A percentile compares a stretch with the other conserved stretches of the same genome.
Evolutionary conservation across 1,284 basidiomycete species (phyloP).

Genomic region (Anthracocystis walkeri): DNA sequence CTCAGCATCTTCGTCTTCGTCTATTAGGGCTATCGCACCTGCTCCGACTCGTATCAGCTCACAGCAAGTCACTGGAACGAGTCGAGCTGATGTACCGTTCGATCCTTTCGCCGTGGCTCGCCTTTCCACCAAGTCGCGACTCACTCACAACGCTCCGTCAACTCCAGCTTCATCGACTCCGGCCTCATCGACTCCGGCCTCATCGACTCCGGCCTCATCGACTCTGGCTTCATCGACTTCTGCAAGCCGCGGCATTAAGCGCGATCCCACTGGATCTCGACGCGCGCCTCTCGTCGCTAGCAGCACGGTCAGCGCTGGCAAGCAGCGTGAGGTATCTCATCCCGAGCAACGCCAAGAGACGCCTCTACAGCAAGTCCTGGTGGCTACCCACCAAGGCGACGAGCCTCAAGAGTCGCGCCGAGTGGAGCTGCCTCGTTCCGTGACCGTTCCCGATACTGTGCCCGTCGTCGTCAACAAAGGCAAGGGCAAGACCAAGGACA

Average conservation of each 20-base stretch:
- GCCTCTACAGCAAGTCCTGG: not conserved
- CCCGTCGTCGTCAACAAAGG: not conserved
- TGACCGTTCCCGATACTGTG: not conserved
- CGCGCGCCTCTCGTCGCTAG: not conserved
- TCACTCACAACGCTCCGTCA: not conserved
- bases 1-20: not conserved
- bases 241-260: not conserved
- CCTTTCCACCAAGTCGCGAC: not conserved
- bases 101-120: conserved; percentile 14
- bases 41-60: not conserved
- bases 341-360: not conserved
- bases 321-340: not conserved
- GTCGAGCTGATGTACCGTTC: not conserved
- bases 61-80: not conserved
- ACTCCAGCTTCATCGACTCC: too few species aligned
- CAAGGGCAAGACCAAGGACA: not conserved
- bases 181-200: too few species aligned
- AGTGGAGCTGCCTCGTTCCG: not conserved
- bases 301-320: not conserved
- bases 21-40: not conserved
- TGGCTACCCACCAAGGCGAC: too few species aligned
- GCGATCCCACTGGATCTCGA: not conserved
- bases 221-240: too few species aligned
- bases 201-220: too few species aligned
- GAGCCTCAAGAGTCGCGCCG: not conserved